Percentiles rank a stretch among this genome's conserved stretches.
Evolutionary conservation across 208 protist species (phyloP).

Genomic region (Acanthamoeba triangularis): DNA sequence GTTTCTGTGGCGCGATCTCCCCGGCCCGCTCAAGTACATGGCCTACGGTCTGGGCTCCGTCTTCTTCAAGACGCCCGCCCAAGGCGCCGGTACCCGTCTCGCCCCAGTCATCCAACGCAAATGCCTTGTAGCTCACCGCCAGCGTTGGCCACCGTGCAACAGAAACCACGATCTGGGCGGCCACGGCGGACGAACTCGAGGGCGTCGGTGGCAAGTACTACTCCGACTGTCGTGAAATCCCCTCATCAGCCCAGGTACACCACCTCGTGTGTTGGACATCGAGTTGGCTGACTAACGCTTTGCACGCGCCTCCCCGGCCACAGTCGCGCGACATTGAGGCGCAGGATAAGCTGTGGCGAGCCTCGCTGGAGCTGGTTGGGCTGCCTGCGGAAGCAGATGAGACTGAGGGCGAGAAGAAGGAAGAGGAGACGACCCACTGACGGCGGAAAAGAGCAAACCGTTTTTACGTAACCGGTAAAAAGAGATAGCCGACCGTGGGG

Average conservation of each 20-base stretch:
- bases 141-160: neutral
- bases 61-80: constrained; percentile 35
- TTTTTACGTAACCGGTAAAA: no score
- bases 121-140: neutral
- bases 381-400: neutral
- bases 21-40: neutral
- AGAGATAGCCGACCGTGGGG: no score
- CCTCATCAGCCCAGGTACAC: neutral
- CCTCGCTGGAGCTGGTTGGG: neutral
- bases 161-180: constrained; percentile 18
- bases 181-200: constrained; percentile 22
- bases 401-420: neutral
- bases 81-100: neutral
- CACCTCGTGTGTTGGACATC: neutral
- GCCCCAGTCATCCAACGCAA: neutral
- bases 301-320: no score
- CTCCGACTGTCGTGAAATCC: neutral
- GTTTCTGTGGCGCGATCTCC: constrained; percentile 26
- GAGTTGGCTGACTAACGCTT: neutral
- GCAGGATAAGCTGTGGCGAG: constrained; percentile 23
- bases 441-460: no score
- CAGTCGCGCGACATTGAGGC: neutral
- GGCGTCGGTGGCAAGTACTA: constrained; percentile 37
- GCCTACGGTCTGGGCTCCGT: constrained; percentile 13
- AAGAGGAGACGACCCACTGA: neutral